Base-by-base conservation (phyloP, 352 stramenopile genomes). In the Phytopythium vexans region DNA sequence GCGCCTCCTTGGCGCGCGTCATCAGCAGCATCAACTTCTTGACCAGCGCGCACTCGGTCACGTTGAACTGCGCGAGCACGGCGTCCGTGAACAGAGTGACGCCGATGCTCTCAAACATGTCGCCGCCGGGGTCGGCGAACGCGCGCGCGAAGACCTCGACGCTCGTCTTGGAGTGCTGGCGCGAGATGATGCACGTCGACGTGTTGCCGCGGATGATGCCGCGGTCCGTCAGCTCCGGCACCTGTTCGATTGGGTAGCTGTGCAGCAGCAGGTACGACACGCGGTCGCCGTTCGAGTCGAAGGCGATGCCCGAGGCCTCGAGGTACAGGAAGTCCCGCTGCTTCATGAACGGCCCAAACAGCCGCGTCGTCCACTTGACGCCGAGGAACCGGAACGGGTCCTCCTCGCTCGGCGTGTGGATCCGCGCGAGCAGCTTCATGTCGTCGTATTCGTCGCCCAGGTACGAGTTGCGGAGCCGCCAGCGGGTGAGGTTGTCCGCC, bases 11-110 rank as follows among this genome's bases (percentile, higher is more conserved):
- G 10, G 48, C 48, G 8, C 39, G 36, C 10, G 49, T 54, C 39
- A 85, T 72, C 44, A 87, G 68, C 75, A 75, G 86, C 49, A 65
- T 75, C 4, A 89, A 64, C 54, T 89, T 89, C 57, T 83, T 89
- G 55, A 82, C 57, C 56, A 87, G 72, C 14, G 71, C 68, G 50
- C 73, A 81, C 44, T 87, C 74, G 27, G 81, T 69, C 0, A 86
- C 48, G 43, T 74, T 64, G n/a, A 69, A 41, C 6, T 58, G 62
- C 14, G 72, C 60, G 2, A 82, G 49, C 49, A 87, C 58, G 14
- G 37, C 50, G 0, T 82, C 70, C 39, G 64, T 66, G 32, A 77
- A 70, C 5, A 83, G 50, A 14, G 48, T 64, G 1, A 77, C 51
- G 8, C 56, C 69, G 11, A 85, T 49, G 35, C 52, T 46, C 15